Conservation (phyloP, 2,329 filamentous ascomycete species). For the Fusarium bulbicola region DNA sequence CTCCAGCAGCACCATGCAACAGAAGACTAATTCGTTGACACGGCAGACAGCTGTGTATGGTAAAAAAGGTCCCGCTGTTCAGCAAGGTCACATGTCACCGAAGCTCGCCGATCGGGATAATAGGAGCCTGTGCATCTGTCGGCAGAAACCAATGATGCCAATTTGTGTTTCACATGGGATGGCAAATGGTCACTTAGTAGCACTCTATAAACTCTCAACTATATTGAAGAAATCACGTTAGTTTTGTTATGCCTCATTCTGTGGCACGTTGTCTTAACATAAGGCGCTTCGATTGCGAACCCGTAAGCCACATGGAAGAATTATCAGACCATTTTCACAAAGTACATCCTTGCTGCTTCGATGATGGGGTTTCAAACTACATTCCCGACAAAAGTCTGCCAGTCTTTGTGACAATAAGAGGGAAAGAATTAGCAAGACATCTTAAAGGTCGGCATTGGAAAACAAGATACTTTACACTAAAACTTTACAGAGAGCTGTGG, state of each 20-base stretch:
- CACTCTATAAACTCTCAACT: neutral
- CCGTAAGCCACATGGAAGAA: neutral
- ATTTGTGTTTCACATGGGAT: neutral
- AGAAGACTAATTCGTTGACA: too few relatives aligned
- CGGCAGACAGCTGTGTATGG: neutral
- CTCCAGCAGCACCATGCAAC: neutral
- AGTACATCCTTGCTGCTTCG: neutral
- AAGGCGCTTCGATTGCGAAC: neutral
- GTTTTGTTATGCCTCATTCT: neutral
- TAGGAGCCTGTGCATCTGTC: neutral
- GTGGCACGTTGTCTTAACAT: accelerated
- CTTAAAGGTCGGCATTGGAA: neutral
- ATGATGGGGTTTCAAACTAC: neutral
- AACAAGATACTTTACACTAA: neutral
- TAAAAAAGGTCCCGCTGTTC: neutral
- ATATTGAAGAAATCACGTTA: neutral
- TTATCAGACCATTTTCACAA: neutral
- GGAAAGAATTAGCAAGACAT: neutral
- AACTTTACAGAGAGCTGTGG: neutral
- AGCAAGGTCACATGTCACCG: neutral
- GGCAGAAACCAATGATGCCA: neutral
- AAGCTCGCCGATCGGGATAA: neutral
- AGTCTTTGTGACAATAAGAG: neutral
- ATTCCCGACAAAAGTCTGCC: neutral
- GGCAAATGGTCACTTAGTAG: neutral